Percentiles rank a stretch among this genome's conserved stretches.
Conservation (phyloP, 2,329 filamentous ascomycete genomes). For the Sphaerulina vaccinii region DNA sequence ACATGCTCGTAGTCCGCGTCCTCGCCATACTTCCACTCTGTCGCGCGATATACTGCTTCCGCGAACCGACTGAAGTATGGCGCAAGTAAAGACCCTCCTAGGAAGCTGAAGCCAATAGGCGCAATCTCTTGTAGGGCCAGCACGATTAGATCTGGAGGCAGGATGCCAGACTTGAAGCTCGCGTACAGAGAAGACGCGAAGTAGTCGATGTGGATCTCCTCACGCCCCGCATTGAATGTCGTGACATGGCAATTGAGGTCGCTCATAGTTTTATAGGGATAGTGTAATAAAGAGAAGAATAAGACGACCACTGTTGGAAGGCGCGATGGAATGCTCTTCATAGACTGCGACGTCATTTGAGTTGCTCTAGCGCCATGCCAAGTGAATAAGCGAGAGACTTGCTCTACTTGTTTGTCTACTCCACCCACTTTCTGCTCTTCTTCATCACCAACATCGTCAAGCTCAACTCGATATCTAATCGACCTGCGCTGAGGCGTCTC, state of each 20-base stretch:
- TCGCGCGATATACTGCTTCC: constrained; percentile 56
- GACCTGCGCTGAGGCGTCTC: too few relatives aligned
- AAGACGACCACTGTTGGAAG: too few relatives aligned
- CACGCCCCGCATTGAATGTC: constrained; percentile 86
- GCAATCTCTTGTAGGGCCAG: constrained; percentile 82
- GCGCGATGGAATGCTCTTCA: too few relatives aligned
- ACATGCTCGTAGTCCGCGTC: constrained; percentile 66
- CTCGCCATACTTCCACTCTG: constrained; percentile 58
- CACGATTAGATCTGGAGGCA: constrained; percentile 67
- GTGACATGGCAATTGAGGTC: constrained; percentile 71
- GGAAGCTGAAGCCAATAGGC: constrained; percentile 78
- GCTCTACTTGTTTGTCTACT: too few relatives aligned
- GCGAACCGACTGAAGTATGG: constrained; percentile 73
- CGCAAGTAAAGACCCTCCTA: constrained; percentile 75
- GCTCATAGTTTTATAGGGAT: constrained; percentile 25
- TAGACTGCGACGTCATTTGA: too few relatives aligned
- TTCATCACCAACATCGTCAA: too few relatives aligned
- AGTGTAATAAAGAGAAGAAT: too few relatives aligned
- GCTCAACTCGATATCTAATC: too few relatives aligned
- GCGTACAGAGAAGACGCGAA: constrained; percentile 63
- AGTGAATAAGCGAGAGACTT: too few relatives aligned
- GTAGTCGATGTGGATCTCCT: constrained; percentile 64
- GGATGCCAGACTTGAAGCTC: constrained; percentile 38
- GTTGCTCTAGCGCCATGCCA: too few relatives aligned
- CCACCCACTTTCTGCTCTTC: too few relatives aligned